phyloP scores from a whole-genome alignment of 768 basidiomycete genomes.

The Psilocybe azurescens region DNA sequence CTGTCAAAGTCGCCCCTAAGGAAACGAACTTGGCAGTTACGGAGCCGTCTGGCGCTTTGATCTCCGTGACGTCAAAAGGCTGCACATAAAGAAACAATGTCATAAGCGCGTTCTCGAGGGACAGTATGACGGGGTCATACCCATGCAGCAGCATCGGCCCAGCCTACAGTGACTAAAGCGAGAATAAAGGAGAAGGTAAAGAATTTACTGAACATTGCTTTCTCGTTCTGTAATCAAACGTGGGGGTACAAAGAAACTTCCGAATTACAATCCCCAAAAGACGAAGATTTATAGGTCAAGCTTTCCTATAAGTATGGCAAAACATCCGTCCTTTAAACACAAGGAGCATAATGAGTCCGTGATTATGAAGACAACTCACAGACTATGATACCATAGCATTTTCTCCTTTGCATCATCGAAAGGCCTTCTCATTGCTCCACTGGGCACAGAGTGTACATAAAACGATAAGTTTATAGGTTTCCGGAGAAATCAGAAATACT shows the following conservation, averaged over 20 bases:
- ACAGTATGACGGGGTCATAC: neutral
- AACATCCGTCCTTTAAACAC: neutral
- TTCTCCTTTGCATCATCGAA: neutral
- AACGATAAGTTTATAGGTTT: neutral
- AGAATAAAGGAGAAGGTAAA: neutral
- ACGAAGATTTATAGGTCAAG: neutral
- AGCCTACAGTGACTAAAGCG: neutral
- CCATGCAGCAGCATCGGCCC: neutral
- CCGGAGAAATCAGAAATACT: neutral
- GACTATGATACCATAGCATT: neutral
- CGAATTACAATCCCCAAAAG: no score
- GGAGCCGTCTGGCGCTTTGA: slow-evolving; percentile 59
- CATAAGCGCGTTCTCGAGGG: neutral
- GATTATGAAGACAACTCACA: neutral
- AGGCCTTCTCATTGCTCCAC: neutral
- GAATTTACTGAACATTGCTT: neutral
- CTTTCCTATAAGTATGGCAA: neutral
- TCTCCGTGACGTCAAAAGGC: slow-evolving; percentile 53
- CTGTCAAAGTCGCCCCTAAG: slow-evolving; percentile 59
- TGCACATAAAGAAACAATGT: slow-evolving; percentile 18
- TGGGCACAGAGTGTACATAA: neutral
- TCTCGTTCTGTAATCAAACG: no score
- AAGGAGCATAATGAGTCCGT: no score
- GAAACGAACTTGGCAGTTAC: slow-evolving; percentile 62
- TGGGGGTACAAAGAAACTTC: no score